Base-by-base conservation (phyloP, 257 asterid genomes). In the Echium plantagineum region DNA sequence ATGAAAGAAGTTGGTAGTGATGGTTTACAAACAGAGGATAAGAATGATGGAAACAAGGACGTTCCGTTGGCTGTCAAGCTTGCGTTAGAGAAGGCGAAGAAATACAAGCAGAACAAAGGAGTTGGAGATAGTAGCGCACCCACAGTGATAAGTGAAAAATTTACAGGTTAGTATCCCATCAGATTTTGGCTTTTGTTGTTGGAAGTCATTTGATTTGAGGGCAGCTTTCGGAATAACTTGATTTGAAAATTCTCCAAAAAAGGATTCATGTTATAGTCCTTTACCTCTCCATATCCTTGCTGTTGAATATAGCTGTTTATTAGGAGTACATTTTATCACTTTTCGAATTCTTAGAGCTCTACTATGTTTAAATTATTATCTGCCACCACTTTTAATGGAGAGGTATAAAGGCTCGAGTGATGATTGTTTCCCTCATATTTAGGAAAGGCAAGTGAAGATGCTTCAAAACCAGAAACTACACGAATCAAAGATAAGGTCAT, bases 1-100 rank as follows among this genome's bases (percentile, higher is more conserved):
- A 7, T 21, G 57, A 31, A 56, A 22, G 60, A 56, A 56, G 6
- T 31, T 2, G 53, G n/a, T 30, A 62, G 12, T 52, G 66, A 32
- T 21, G 71, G 54, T 13, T 57, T 62, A 15, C 18, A 46, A 31
- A 32, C 22, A 9, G 64, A 49, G 38, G 52, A 52, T 28, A 55
- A 67, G 55, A 72, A 63, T 49, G 68, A 5, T 52, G 74, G 62
- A 31, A 55, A 73, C n/a, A 65, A 66, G 68, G 81, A 69, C 62
- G 75, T 74, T 31, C 74, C 85, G 21, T 48, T 59, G 52, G 70
- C 80, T 57, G 67, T 77, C 64, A 77, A 77, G 66, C 62, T 73
- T 48, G 86, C 89, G 1, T 35, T 81, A 64, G 85, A 77, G 70
- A 83, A 75, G 58, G 90, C 84, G n/a, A 78, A 65, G 57, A 83